Base-by-base conservation (phyloP, 257 asterid genomes). In the Gentiana macrophylla region DNA sequence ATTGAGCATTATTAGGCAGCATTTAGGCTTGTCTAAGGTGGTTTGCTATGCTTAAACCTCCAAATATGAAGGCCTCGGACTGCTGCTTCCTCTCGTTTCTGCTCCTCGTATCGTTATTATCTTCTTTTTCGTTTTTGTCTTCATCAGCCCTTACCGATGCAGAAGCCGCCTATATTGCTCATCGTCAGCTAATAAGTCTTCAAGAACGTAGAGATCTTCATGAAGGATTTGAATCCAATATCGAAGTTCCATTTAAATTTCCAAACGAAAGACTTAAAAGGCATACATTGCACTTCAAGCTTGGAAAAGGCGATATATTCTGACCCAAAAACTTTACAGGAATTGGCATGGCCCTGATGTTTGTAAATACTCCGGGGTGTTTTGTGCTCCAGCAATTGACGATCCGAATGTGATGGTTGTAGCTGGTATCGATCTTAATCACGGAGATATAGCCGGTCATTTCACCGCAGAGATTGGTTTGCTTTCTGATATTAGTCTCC, bases 361-460 rank as follows among this genome's bases (percentile, higher is more conserved):
- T 0, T 88, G 97, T 33, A 12, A 75, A 38, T 89, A 89, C 72
- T 74, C 62, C 0, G 94, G 97, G 1, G 80, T 86, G 1, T 72
- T 67, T 32, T 89, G 97, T 41, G 83, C 80, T 0, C 57, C 57
- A 0, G 80, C 97, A 1, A 76, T 75, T 3, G 93, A 86, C 34
- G 75, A 74, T 52, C 64, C 84, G 24, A 67, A 35, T n/a, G 41
- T 67, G 49, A 76, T 70, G 2, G 92, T 82, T 43, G 97, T 89
- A 8, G 97, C 95, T 0, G 95, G 94, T 1, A 52, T 89, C 32
- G 97, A 89, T 59, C 61, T 89, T 15, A 89, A 86, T 77, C 77
- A 78, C 8, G 94, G 72, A 0, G 97, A 89, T 44, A 78, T 89
- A 4, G 95, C 95, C 1, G 95, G 95, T 0, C 89, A 86, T 68